phyloP scores from a whole-genome alignment of 192 early-diverging fungal genomes.

The Jimgerdemannia flammicorona region DNA sequence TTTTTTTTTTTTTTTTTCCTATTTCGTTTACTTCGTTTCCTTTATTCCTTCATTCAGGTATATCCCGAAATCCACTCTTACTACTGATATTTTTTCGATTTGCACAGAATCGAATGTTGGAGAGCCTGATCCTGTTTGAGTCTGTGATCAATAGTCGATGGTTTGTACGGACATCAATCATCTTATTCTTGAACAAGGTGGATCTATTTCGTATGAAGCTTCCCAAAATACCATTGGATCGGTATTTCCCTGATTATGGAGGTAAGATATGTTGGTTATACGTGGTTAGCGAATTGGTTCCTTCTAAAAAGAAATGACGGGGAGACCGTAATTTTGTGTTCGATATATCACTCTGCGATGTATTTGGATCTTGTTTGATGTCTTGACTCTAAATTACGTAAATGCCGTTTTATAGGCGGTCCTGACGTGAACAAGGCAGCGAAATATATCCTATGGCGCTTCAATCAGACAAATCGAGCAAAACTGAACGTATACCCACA shows the following conservation, averaged over 20 bases:
- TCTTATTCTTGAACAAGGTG: slow-evolving; percentile 84
- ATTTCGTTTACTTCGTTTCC: slow-evolving; percentile 4
- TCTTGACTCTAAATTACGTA: neutral
- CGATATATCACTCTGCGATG: too few relatives aligned
- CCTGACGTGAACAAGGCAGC: slow-evolving; percentile 79
- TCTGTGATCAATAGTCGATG: slow-evolving; percentile 83
- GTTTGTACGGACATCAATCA: slow-evolving; percentile 80
- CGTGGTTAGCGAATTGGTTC: too few relatives aligned
- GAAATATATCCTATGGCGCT: slow-evolving; percentile 88
- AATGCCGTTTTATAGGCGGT: slow-evolving; percentile 40
- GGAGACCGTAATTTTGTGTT: too few relatives aligned
- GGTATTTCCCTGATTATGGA: slow-evolving; percentile 79
- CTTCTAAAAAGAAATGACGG: too few relatives aligned
- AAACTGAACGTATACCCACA: slow-evolving; percentile 84
- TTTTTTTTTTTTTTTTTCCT: neutral
- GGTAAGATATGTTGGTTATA: slow-evolving; percentile 33
- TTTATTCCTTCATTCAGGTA: slow-evolving; percentile 4
- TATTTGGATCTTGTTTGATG: neutral
- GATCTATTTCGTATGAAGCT: slow-evolving; percentile 78
- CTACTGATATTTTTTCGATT: neutral
- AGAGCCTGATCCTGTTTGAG: slow-evolving; percentile 76
- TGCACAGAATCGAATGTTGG: slow-evolving; percentile 74
- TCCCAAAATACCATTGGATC: slow-evolving; percentile 56
- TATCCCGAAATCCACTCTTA: neutral
- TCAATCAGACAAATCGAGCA: slow-evolving; percentile 84